Evolutionary conservation across 2,329 filamentous ascomycete species (phyloP), one percentile per base, ranked within the genome.

Genomic region (Sporothrix dimorphospora): DNA sequence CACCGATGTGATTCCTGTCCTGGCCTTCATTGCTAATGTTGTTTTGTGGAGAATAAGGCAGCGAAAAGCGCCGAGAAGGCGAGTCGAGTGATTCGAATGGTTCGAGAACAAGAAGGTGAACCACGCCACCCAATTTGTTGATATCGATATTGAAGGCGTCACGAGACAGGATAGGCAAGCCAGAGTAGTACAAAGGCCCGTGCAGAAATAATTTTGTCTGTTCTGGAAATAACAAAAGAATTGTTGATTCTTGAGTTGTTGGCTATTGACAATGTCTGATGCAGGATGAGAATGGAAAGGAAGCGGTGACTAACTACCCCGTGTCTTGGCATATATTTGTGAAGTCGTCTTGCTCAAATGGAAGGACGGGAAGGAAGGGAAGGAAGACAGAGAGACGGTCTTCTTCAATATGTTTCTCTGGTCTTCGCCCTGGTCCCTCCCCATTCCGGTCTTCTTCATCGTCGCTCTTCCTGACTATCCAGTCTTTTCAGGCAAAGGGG

Each of bases 311-410:
- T 24, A 6, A 19, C 8, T 24, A 6, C 8, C 7, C 47, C 19
- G 11, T n/a, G 30, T 68, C 65, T 68, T 68, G 65, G 65, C 47
- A 53, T 38, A 19, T 68, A 53, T 53, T 24, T 30, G 59, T 47
- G 40, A 42, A n/a, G 11, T 9, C n/a, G 1, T 47, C 21, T 61
- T 61, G 2, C 2, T 12, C 8, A 19, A 14, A 8, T 9, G 24
- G 40, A 27, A 14, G 7, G 40, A 49, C n/a, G 0, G 19, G 38
- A 61, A 55, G 21, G 21, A n/a, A 12, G n/a, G 12, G n/a, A 53
- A 53, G 19, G n/a, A 53, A 51, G 24, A 53, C 49, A 9, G 16
- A 57, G 27, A 34, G n/a, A 19, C 59, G 9, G 30, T 6, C 30
- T 34, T 34, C 30, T n/a, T 21, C n/a, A 27, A 16, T 21, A 14